These are phyloP conservation scores for Mycena alexandri DNA, from an alignment of 768 basidiomycete species.

Conservation along the genomic window DNA sequence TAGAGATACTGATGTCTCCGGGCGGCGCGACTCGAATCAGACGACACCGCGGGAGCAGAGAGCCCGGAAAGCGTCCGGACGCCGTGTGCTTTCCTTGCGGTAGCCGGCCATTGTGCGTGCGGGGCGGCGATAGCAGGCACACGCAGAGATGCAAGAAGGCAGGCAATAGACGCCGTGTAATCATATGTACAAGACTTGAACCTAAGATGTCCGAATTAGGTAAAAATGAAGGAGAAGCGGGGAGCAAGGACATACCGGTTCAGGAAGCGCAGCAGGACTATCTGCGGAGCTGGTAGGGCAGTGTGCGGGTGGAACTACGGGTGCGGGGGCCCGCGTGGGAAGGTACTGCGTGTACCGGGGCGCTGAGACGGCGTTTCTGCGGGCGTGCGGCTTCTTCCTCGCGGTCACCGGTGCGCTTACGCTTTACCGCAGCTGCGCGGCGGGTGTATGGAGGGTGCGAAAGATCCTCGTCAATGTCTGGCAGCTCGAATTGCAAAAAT, in stretches of 20 bases:
- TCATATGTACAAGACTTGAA: slow-evolving; percentile 28
- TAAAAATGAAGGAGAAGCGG: neutral
- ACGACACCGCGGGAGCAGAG: slow-evolving; percentile 11
- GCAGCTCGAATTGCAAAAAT: slow-evolving; percentile 74
- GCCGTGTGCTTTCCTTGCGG: slow-evolving; percentile 21
- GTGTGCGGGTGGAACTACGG: slow-evolving; percentile 29
- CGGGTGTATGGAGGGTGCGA: slow-evolving; percentile 74
- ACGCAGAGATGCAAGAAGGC: slow-evolving; percentile 1
- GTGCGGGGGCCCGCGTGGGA: slow-evolving; percentile 26
- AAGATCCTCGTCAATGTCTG: slow-evolving; percentile 77
- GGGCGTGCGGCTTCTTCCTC: slow-evolving; percentile 31
- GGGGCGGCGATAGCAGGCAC: slow-evolving; percentile 23
- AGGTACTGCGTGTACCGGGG: slow-evolving; percentile 7
- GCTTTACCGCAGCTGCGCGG: slow-evolving; percentile 50
- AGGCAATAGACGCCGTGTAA: slow-evolving; percentile 15
- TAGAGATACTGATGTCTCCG: slow-evolving; percentile 1
- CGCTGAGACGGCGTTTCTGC: slow-evolving; percentile 37
- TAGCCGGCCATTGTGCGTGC: slow-evolving; percentile 2
- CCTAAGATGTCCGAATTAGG: slow-evolving; percentile 32
- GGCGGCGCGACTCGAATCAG: slow-evolving; percentile 16
- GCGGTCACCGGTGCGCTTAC: slow-evolving; percentile 58
- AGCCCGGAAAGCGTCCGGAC: slow-evolving; percentile 6
- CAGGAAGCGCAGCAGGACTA: slow-evolving; percentile 10
- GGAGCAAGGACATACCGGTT: slow-evolving; percentile 19
- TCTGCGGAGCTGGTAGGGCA: slow-evolving; percentile 30